These are phyloP conservation scores for Fraxinus quadrangulata DNA, from an alignment of 257 asterid species.

Conservation along the genomic window DNA sequence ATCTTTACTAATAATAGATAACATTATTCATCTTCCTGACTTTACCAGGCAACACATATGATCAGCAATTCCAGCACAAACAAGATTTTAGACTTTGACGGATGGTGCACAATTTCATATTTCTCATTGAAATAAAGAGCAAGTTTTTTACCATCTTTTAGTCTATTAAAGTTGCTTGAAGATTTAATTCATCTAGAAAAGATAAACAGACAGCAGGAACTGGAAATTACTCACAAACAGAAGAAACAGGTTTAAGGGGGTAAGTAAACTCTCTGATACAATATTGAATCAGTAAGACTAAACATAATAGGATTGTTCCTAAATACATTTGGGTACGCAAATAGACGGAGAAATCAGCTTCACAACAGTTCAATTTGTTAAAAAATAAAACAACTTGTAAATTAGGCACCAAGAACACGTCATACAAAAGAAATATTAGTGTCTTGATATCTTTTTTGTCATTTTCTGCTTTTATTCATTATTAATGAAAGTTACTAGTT, in stretches of 20 bases:
- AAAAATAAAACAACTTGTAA: not conserved
- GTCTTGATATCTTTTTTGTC: not conserved
- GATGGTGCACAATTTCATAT: not conserved
- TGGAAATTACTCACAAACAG: not conserved
- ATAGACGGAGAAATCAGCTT: not conserved
- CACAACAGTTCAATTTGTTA: not conserved
- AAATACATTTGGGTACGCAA: not conserved
- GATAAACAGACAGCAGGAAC: not conserved
- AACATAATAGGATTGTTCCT: constrained; percentile 2
- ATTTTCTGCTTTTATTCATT: not conserved
- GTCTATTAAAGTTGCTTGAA: not conserved
- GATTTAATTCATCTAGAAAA: not conserved
- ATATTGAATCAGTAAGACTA: not conserved
- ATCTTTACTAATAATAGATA: too few species aligned
- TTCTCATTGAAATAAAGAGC: not conserved
- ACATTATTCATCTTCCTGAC: too few species aligned
- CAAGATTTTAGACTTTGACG: not conserved
- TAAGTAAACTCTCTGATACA: not conserved
- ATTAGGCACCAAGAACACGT: not conserved
- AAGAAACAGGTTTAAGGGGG: not conserved
- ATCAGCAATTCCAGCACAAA: constrained; percentile 8
- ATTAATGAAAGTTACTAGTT: too few species aligned
- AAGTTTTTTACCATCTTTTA: not conserved
- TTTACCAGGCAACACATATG: not conserved
- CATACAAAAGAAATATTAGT: not conserved